These are phyloP conservation scores for Mucor mucedo DNA, from an alignment of 371 early-diverging fungal species.

Conservation along the genomic window DNA sequence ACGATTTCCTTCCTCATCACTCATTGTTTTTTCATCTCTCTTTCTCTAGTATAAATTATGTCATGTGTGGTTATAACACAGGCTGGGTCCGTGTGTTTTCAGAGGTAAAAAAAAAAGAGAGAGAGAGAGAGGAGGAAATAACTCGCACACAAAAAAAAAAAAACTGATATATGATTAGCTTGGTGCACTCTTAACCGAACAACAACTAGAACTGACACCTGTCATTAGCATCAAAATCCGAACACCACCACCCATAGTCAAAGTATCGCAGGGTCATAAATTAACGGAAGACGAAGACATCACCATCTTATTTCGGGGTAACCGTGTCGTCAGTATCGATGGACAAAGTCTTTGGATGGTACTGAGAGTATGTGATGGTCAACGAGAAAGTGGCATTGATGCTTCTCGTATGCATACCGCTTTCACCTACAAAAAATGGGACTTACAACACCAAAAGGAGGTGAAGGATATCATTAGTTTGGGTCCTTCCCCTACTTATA, in stretches of 20 bases:
- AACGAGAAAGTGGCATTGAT: constrained; percentile 42
- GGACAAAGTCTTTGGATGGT: constrained; percentile 70
- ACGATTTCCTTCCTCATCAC: too few species aligned
- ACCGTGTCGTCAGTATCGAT: constrained; percentile 62
- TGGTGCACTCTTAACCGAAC: constrained; percentile 60
- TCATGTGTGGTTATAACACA: constrained; percentile 65
- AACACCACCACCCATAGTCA: constrained; percentile 50
- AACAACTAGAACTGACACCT: constrained; percentile 57
- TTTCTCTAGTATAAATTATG: constrained; percentile 55
- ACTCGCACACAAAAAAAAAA: too few species aligned
- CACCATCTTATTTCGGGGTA: constrained; percentile 57
- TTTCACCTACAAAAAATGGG: constrained; percentile 67
- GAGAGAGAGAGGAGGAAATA: neutral
- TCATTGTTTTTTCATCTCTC: neutral
- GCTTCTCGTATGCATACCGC: constrained; percentile 55
- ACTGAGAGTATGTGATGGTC: constrained; percentile 58
- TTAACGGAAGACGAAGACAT: constrained; percentile 65
- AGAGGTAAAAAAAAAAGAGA: constrained; percentile 49
- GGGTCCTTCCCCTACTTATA: constrained; percentile 38
- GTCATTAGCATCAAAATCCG: constrained; percentile 58
- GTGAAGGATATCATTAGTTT: constrained; percentile 58
- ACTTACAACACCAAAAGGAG: constrained; percentile 56
- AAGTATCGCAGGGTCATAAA: constrained; percentile 21
- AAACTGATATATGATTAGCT: constrained; percentile 28
- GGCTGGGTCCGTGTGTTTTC: constrained; percentile 70